A percentile compares a stretch with the other conserved stretches of the same genome.
Conservation (phyloP, 192 early-diverging fungal species). For the Umbelopsis sp. region DNA sequence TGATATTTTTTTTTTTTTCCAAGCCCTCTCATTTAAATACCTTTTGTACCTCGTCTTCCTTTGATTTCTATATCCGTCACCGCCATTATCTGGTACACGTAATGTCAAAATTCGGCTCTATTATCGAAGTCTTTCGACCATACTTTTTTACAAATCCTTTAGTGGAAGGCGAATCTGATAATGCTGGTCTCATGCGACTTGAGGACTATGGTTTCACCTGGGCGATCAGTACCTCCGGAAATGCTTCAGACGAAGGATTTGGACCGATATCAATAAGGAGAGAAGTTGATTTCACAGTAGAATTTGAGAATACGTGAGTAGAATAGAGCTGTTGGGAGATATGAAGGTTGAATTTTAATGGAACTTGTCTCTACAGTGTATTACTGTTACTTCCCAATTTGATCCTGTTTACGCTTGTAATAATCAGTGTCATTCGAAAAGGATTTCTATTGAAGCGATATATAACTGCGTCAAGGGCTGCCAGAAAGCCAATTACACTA, state of each 20-base stretch:
- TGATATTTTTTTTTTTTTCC: no score
- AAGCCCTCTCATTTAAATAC: no score
- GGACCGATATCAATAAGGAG: not conserved
- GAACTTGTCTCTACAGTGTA: not conserved
- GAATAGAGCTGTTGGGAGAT: no score
- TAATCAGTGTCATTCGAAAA: not conserved
- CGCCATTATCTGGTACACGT: no score
- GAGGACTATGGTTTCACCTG: constrained; percentile 17
- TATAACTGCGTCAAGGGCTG: not conserved
- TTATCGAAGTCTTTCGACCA: constrained; percentile 1
- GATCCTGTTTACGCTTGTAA: not conserved
- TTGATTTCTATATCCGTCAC: no score
- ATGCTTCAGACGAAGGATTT: not conserved
- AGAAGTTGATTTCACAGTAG: constrained; percentile 12
- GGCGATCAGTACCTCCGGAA: not conserved
- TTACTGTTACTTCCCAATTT: constrained; percentile 1
- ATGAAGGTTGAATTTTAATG: not conserved
- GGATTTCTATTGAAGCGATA: not conserved
- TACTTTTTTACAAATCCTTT: not conserved
- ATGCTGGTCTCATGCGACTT: not conserved
- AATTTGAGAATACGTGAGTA: constrained; percentile 14
- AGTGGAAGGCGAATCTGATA: not conserved
- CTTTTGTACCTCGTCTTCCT: no score
- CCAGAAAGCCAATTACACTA: not conserved
- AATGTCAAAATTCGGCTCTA: constrained; percentile 1